Conservation (phyloP, 352 stramenopile species). For the Phytophthora citricola region DNA sequence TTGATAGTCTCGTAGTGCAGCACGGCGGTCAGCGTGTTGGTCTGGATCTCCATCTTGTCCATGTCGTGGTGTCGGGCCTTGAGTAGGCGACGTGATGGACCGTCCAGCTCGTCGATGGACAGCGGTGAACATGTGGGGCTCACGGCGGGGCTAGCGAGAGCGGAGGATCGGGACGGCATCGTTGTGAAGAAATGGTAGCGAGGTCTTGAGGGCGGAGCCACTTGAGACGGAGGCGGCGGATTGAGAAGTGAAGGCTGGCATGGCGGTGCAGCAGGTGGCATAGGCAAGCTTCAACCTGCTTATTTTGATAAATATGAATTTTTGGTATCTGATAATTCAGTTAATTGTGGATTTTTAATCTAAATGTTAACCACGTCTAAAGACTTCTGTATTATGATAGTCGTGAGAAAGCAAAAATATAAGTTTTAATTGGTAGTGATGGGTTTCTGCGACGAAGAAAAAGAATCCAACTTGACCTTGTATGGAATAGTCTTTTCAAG, state of each 20-base stretch:
- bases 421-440: too few relatives aligned
- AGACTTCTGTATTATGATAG: too few relatives aligned
- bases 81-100: slow-evolving; percentile 43
- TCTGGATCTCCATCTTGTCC: slow-evolving; percentile 57
- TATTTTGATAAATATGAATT: background rate
- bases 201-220: slow-evolving; percentile 11
- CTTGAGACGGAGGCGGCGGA: slow-evolving; percentile 32
- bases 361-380: too few relatives aligned
- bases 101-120: slow-evolving; percentile 32
- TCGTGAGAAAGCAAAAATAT: too few relatives aligned
- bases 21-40: slow-evolving; percentile 49
- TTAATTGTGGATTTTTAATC: too few relatives aligned
- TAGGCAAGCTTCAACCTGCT: background rate
- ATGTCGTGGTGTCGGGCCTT: slow-evolving; percentile 59
- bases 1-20: slow-evolving; percentile 47
- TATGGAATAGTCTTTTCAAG: too few relatives aligned
- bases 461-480: too few relatives aligned
- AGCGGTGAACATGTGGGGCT: slow-evolving; percentile 26
- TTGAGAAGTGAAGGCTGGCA: slow-evolving; percentile 29
- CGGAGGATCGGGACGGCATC: slow-evolving; percentile 30
- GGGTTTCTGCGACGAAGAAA: too few relatives aligned
- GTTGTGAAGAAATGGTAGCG: slow-evolving; percentile 2
- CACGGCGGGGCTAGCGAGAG: slow-evolving; percentile 16
- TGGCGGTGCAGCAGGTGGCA: slow-evolving; percentile 2
- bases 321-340: too few relatives aligned